Conservation (phyloP, 2,329 filamentous ascomycete genomes). For the Monosporascus sp. region DNA sequence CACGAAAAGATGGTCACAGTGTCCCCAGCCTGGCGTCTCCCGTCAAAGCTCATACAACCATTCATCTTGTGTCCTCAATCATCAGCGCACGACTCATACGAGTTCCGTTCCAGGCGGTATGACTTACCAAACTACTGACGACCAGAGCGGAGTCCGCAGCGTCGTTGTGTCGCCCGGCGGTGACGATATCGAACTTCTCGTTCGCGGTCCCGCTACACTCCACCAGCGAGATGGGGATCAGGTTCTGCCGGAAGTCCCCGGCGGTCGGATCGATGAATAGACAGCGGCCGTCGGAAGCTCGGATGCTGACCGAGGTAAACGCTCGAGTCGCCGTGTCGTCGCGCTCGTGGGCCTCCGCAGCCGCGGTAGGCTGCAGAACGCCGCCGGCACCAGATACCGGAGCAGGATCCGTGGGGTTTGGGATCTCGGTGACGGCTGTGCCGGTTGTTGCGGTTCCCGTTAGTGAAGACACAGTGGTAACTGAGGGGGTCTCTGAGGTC, state of each 20-base stretch:
- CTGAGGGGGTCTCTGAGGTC: background rate
- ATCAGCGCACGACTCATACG: too few species aligned
- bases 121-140: slow-evolving; percentile 39
- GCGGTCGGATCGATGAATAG: slow-evolving; percentile 47
- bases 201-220: slow-evolving; percentile 39
- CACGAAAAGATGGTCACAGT: slow-evolving; percentile 48
- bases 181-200: slow-evolving; percentile 48
- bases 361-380: slow-evolving; percentile 43
- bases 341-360: slow-evolving; percentile 41
- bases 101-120: background rate
- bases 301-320: slow-evolving; percentile 40
- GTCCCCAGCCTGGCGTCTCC: slow-evolving; percentile 36
- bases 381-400: slow-evolving; percentile 47
- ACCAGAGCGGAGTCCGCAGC: slow-evolving; percentile 35
- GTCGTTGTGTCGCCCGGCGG: slow-evolving; percentile 44
- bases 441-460: background rate
- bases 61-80: slow-evolving; percentile 30
- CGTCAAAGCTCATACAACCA: slow-evolving; percentile 48
- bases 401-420: slow-evolving; percentile 36
- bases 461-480: background rate
- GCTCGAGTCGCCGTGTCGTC: slow-evolving; percentile 42
- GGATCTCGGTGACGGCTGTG: slow-evolving; percentile 10
- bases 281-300: slow-evolving; percentile 43
- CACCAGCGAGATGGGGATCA: slow-evolving; percentile 44
- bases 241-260: slow-evolving; percentile 49